Conservation (phyloP, 2,329 filamentous ascomycete genomes). For the Nigrospora osmanthi region DNA sequence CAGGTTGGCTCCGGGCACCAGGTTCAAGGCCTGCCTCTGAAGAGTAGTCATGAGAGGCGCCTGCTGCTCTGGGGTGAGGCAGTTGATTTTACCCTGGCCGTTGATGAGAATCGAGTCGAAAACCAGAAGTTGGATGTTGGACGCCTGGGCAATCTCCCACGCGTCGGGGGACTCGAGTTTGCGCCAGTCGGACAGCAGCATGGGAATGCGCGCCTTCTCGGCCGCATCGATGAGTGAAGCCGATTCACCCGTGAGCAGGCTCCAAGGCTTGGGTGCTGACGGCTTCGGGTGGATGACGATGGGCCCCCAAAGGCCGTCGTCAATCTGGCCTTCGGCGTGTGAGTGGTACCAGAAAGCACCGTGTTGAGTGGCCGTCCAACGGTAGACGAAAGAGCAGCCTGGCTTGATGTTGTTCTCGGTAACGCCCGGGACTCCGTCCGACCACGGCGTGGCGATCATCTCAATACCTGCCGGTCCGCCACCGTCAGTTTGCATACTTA, state of each 20-base stretch:
- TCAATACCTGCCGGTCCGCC: constrained; percentile 22
- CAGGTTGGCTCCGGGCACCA: constrained; percentile 20
- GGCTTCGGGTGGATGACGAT: constrained; percentile 38
- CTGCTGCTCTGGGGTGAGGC: neutral
- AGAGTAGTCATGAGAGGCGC: constrained; percentile 17
- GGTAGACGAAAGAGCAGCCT: constrained; percentile 39
- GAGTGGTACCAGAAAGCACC: constrained; percentile 57
- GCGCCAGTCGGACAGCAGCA: constrained; percentile 50
- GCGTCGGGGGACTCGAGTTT: constrained; percentile 42
- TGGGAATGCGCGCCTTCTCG: constrained; percentile 33
- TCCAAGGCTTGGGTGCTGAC: constrained; percentile 34
- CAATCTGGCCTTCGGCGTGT: constrained; percentile 45
- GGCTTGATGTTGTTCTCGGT: constrained; percentile 44
- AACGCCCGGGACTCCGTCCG: constrained; percentile 51
- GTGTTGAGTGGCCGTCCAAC: constrained; percentile 46
- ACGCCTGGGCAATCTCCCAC: constrained; percentile 31
- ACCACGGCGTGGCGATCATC: constrained; percentile 46
- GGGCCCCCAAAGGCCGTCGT: constrained; percentile 52
- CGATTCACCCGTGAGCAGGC: constrained; percentile 33
- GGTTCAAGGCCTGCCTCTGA: constrained; percentile 21
- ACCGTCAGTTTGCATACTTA: too few species aligned
- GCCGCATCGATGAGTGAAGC: constrained; percentile 38
- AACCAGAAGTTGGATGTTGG: constrained; percentile 44
- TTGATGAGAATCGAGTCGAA: constrained; percentile 56
- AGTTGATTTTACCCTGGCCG: constrained; percentile 41